Evolutionary conservation across 768 basidiomycete species (phyloP), one percentile per base, ranked within the genome.

Genomic region (Cystobasidium ongulense): DNA sequence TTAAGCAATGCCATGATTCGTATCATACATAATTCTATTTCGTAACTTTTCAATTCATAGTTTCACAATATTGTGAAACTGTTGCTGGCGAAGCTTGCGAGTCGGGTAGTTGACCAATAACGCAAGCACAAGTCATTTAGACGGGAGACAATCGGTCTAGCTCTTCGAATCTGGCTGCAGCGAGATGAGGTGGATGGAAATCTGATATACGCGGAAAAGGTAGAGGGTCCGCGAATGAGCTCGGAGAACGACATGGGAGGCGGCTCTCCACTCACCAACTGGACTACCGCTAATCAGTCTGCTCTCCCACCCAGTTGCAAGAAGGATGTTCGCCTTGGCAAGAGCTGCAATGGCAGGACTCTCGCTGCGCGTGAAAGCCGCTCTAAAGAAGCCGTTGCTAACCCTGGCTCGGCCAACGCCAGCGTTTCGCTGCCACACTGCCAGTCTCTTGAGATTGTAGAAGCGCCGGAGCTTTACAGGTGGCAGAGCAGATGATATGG

Each of bases 221-320:
- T 11, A 13, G 27, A 59, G 15, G 15, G 21, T 59, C 29, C 11
- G 21, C 27, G 21, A 35, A 29, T 18, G 15, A 7, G 35, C 13
- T 15, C 18, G 13, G 21, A 27, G 15, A 13, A 35, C 13, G 15
- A 31, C 35, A 25, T 31, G 63, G 15, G 25, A 38, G 8, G 17
- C 17, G 17, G 29, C 17, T 17, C 25, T 38, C 38, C 63, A 18
- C 68, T 27, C 31, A 71, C 68, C 68, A 10, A 71, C 53, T 38
- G 68, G 68, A 61, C 68, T 71, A 1, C 68, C 68, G 10, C 46
- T 53, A 36, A 71, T 71, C 25, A 71, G 53, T n/a, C 54, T 3
- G 68, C 68, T 71, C 54, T 71, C 68, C 68, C 68, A 71, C 13
- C 68, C 68, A 17, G 68, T 71, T 10, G 53, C 68, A 4, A 71